These are phyloP conservation scores for Micractinium sp. DNA, from an alignment of 139 green algal species.

Conservation along the genomic window DNA sequence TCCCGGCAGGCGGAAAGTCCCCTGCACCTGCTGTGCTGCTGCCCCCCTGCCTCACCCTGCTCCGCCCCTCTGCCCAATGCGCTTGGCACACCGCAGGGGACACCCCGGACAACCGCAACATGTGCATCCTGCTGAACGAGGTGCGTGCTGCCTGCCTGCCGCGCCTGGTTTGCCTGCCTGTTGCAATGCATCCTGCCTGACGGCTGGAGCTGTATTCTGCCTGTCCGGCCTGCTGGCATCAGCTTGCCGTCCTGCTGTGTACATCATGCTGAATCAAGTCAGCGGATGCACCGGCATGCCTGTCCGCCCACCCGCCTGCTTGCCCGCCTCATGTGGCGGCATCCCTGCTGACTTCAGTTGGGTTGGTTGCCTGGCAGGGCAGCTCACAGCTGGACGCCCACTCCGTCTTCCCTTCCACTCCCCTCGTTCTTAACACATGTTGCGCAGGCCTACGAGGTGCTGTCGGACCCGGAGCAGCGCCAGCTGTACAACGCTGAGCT, in stretches of 20 bases:
- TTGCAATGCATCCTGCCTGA: too few relatives aligned
- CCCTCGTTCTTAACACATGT: too few relatives aligned
- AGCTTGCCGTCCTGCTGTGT: too few relatives aligned
- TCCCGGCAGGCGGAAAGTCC: too few relatives aligned
- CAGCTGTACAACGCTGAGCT: slow-evolving; percentile 71
- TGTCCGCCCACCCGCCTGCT: not conserved
- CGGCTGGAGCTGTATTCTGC: too few relatives aligned
- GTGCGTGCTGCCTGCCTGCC: slow-evolving; percentile 36
- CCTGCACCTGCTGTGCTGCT: not conserved
- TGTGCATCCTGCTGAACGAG: slow-evolving; percentile 92
- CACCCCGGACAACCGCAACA: slow-evolving; percentile 69
- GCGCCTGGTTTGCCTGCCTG: not conserved
- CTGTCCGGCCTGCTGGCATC: too few relatives aligned
- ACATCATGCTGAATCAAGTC: too few relatives aligned
- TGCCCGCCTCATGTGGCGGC: too few relatives aligned
- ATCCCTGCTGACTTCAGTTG: too few relatives aligned
- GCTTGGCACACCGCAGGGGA: slow-evolving; percentile 44
- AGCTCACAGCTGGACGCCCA: too few relatives aligned
- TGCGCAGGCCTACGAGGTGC: slow-evolving; percentile 28
- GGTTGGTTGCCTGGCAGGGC: too few relatives aligned
- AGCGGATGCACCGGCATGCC: not conserved
- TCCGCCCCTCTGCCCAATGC: not conserved
- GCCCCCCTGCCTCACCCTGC: not conserved
- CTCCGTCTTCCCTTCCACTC: too few relatives aligned
- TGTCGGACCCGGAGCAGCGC: slow-evolving; percentile 58